Percentiles rank a stretch among this genome's conserved stretches.
Conservation (phyloP, 2,329 filamentous ascomycete species). For the Botrytis cinerea region DNA sequence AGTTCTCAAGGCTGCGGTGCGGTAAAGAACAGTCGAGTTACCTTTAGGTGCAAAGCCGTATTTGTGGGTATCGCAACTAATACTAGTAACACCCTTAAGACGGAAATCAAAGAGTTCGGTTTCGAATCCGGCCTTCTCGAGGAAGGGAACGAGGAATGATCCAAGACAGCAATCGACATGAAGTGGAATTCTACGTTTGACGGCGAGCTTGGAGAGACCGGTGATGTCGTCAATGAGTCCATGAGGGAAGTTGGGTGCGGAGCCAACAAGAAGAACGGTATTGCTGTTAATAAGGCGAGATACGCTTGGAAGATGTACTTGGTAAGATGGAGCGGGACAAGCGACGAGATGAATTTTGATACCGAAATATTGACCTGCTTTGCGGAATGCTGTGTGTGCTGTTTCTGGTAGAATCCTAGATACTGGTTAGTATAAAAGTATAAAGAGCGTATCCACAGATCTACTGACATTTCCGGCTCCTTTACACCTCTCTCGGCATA, state of each 20-base stretch:
- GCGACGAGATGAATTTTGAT: constrained; percentile 90
- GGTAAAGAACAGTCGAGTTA: constrained; percentile 91
- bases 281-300: constrained; percentile 89
- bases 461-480: constrained; percentile 85
- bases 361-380: constrained; percentile 92
- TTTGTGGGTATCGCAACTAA: constrained; percentile 97
- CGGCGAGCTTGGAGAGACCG: constrained; percentile 77
- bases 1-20: constrained; percentile 71
- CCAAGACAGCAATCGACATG: constrained; percentile 98
- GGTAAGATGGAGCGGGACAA: constrained; percentile 82
- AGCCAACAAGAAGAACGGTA: constrained; percentile 89
- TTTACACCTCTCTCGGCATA: constrained; percentile 82
- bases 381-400: constrained; percentile 93
- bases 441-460: constrained; percentile 16
- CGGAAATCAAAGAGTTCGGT: constrained; percentile 89
- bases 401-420: constrained; percentile 87
- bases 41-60: constrained; percentile 99
- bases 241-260: constrained; percentile 96
- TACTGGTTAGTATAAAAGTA: constrained; percentile 30
- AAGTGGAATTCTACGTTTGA: constrained; percentile 77
- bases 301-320: constrained; percentile 77
- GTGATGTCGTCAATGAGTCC: constrained; percentile 96
- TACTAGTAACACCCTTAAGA: constrained; percentile 89
- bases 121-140: constrained; percentile 91
- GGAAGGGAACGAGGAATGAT: constrained; percentile 90